Evolutionary conservation across 2,329 filamentous ascomycete genomes (phyloP).

Genomic region (Cyclaneusma minus): DNA sequence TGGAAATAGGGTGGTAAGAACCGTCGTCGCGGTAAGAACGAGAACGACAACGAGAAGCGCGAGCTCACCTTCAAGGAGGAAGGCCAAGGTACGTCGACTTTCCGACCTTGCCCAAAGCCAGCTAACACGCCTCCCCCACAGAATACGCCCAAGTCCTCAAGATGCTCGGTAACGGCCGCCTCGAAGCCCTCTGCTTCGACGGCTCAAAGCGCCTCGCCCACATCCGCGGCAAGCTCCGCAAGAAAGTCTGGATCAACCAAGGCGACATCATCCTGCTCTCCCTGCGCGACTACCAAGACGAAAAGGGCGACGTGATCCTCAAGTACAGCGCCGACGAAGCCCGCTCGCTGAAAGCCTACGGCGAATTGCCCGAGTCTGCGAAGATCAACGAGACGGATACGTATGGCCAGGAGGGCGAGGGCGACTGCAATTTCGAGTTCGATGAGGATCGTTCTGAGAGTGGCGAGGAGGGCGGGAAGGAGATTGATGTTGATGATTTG

Average conservation of each 20-base stretch:
- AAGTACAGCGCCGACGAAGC: conserved; percentile 97
- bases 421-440: conserved; percentile 97
- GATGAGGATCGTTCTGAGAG: conserved; percentile 69
- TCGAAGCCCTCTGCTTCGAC: conserved; percentile 87
- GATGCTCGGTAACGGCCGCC: conserved; percentile 90
- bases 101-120: conserved; percentile 2
- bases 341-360: conserved; percentile 87
- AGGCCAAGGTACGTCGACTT: conserved; percentile 50
- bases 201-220: conserved; percentile 74
- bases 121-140: conserved; percentile 14
- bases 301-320: conserved; percentile 84
- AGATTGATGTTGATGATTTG: conserved; percentile 93
- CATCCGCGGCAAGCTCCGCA: conserved; percentile 90
- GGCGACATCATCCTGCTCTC: conserved; percentile 84
- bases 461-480: conserved; percentile 49
- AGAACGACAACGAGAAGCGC: conserved; percentile 98
- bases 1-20: conserved; percentile 81
- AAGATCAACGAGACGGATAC: conserved; percentile 99
- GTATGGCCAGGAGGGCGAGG: conserved; percentile 79
- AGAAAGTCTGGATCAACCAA: conserved; percentile 99
- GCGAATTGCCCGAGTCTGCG: conserved; percentile 88
- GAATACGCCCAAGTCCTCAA: conserved; percentile 81
- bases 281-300: conserved; percentile 83
- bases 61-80: conserved; percentile 98
- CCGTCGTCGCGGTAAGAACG: conserved; percentile 94